A percentile compares a stretch with the other conserved stretches of the same genome.
These are phyloP conservation scores for Pistacia integerrima DNA, from an alignment of 345 rosid genomes.

Conservation along the genomic window DNA sequence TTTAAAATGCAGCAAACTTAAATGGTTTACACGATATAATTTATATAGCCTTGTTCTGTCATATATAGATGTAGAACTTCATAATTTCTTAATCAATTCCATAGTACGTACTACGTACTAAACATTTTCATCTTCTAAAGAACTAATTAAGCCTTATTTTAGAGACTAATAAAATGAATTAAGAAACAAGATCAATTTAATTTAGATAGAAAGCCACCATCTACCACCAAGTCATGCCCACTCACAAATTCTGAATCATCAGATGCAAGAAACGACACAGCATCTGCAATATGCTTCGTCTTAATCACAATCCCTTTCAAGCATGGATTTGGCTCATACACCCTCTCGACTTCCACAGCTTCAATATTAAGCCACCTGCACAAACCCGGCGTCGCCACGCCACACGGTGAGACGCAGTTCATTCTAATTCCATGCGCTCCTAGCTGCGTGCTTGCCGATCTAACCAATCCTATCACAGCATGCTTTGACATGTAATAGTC, in stretches of 20 bases:
- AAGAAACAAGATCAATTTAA: too few species aligned
- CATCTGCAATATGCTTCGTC: constrained; percentile 22
- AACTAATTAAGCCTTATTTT: too few species aligned
- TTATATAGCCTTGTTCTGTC: too few species aligned
- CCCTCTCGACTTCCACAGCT: constrained; percentile 18
- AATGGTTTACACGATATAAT: too few species aligned
- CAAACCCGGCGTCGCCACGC: constrained; percentile 21
- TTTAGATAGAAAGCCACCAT: constrained; percentile 15
- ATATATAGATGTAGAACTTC: too few species aligned
- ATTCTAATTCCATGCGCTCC: constrained; percentile 27
- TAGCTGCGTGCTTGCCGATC: constrained; percentile 27
- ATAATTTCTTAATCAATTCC: too few species aligned
- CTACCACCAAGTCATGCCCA: constrained; percentile 21
- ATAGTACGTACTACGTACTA: too few species aligned
- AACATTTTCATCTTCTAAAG: too few species aligned
- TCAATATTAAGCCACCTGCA: background rate
- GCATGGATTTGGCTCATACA: background rate
- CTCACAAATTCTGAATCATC: constrained; percentile 26
- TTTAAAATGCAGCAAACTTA: too few species aligned
- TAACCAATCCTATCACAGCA: constrained; percentile 32
- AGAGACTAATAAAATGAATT: too few species aligned
- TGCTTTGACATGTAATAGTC: constrained; percentile 31
- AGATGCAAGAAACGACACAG: constrained; percentile 27
- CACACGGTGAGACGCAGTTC: constrained; percentile 27
- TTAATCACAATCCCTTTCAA: constrained; percentile 17